Conservation (phyloP, 1,284 basidiomycete species). For the Vanrija sp. region DNA sequence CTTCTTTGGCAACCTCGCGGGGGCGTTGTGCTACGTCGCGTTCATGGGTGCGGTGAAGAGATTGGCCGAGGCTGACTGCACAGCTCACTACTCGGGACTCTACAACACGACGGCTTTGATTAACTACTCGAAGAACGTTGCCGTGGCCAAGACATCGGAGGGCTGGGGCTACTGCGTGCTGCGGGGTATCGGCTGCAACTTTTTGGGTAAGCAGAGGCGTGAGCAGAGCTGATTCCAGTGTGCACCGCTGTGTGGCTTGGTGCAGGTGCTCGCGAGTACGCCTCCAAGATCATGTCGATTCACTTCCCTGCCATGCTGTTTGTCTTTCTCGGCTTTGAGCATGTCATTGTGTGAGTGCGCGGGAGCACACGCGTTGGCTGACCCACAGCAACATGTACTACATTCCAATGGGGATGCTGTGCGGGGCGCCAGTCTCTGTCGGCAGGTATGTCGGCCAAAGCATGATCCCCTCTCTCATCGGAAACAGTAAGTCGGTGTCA, state of each 20-base stretch:
- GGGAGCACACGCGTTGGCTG: background rate
- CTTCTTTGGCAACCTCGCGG: constrained; percentile 46
- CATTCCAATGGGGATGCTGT: constrained; percentile 42
- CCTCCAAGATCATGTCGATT: constrained; percentile 39
- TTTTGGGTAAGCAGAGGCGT: constrained; percentile 13
- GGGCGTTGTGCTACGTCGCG: constrained; percentile 39
- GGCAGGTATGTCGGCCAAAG: constrained; percentile 21
- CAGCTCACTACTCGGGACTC: constrained; percentile 24
- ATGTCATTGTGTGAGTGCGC: constrained; percentile 37
- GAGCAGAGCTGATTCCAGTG: constrained; percentile 11
- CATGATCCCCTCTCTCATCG: constrained; percentile 26
- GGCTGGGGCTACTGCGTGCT: constrained; percentile 35
- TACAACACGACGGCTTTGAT: constrained; percentile 17
- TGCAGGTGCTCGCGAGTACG: constrained; percentile 32
- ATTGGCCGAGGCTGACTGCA: background rate
- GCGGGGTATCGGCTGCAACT: constrained; percentile 47
- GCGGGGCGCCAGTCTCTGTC: constrained; percentile 21
- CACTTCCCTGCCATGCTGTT: constrained; percentile 46
- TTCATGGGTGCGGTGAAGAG: constrained; percentile 22
- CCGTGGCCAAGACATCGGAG: constrained; percentile 23
- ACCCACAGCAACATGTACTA: constrained; percentile 35
- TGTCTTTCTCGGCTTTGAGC: constrained; percentile 43
- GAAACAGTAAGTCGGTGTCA: constrained; percentile 15
- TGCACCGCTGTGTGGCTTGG: constrained; percentile 45
- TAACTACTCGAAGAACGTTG: constrained; percentile 16